Conservation (phyloP, 257 asterid genomes). For the Perilla frutescens region DNA sequence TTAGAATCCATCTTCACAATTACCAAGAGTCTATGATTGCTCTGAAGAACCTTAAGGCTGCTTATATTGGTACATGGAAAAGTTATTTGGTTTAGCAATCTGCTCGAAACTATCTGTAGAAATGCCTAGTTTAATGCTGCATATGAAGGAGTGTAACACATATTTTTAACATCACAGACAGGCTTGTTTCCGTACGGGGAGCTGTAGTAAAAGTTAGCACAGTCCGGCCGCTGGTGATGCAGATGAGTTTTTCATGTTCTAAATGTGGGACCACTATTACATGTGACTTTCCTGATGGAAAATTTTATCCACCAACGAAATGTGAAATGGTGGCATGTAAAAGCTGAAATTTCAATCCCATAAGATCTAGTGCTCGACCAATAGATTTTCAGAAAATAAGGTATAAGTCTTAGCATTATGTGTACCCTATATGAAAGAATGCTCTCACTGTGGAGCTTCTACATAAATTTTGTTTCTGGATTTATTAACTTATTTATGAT, state of each 20-base stretch:
- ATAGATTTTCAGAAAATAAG: conserved; percentile 97
- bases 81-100: conserved; percentile 20
- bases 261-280: conserved; percentile 77
- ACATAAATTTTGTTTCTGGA: not conserved
- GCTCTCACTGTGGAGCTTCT: conserved; percentile 15
- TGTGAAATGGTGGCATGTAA: conserved; percentile 90
- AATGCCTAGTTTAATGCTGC: conserved; percentile 32
- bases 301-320: conserved; percentile 80
- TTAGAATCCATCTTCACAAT: conserved; percentile 78
- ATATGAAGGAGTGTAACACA: conserved; percentile 25
- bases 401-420: conserved; percentile 40
- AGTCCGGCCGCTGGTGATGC: conserved; percentile 83
- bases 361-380: conserved; percentile 72
- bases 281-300: conserved; percentile 91
- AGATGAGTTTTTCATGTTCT: conserved; percentile 82
- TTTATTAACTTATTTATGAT: not conserved
- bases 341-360: conserved; percentile 70
- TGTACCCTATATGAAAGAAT: conserved; percentile 11
- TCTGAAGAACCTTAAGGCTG: conserved; percentile 95
- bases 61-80: conserved; percentile 77
- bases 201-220: conserved; percentile 88
- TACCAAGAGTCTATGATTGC: conserved; percentile 85
- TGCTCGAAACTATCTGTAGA: conserved; percentile 23
- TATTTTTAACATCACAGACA: conserved; percentile 53
- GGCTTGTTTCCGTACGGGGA: conserved; percentile 88